A percentile compares a stretch with the other conserved stretches of the same genome.
phyloP scores from a whole-genome alignment of 495 filamentous ascomycete genomes.

The Aspergillus egyptiacus region DNA sequence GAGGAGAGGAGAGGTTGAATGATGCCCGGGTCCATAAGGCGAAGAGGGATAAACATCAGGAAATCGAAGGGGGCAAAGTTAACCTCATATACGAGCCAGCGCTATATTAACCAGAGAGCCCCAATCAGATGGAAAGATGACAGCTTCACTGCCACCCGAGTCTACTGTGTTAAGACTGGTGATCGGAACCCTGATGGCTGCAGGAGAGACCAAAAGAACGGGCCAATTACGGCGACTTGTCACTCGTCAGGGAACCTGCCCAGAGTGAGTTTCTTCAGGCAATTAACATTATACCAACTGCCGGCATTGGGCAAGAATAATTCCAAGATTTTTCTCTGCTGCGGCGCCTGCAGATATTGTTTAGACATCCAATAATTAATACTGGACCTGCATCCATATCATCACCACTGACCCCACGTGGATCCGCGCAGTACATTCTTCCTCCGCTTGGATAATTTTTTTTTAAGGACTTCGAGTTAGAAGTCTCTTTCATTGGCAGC shows the following conservation, averaged over 20 bases:
- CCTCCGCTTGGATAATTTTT: not conserved
- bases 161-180: not conserved
- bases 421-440: conserved; percentile 9
- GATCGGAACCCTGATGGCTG: conserved; percentile 8
- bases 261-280: not conserved
- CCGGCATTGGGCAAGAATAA: too few species aligned
- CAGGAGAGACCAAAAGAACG: not conserved
- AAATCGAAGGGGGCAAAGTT: not conserved
- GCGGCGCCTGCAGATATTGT: not conserved
- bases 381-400: conserved; percentile 1
- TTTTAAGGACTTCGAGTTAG: too few species aligned
- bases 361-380: conserved; percentile 4
- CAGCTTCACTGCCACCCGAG: conserved; percentile 4
- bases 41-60: not conserved
- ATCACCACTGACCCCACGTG: conserved; percentile 3
- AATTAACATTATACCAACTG: too few species aligned
- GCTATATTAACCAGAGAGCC: not conserved
- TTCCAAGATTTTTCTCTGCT: not conserved
- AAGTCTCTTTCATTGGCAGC: conserved; percentile 13
- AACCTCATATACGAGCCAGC: not conserved
- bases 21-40: not conserved
- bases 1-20: conserved; percentile 1
- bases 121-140: conserved; percentile 1
- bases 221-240: not conserved
- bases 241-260: not conserved